Evolutionary conservation across 345 rosid species (phyloP), one percentile per base, ranked within the genome.

Genomic region (Capsella bursapastoris): DNA sequence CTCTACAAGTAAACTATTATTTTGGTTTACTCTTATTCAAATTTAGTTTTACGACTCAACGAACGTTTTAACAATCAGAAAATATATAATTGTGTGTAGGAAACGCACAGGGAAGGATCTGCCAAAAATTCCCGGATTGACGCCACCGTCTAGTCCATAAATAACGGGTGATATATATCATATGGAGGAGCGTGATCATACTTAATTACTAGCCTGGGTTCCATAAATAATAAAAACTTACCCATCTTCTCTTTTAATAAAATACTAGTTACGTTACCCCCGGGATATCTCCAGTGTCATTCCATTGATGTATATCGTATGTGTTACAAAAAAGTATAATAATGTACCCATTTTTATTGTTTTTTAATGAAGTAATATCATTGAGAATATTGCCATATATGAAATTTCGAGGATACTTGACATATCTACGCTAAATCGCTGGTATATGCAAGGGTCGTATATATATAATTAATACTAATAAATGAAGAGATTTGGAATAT

Each of bases 1-100:
- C 78, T 92, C 38, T 86, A 80, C 80, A 75, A 85, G 93, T 87
- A 52, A 9, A n/a, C 25, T 58, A 25, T 18, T 18, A 18, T 18
- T 18, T 18, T 22, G 34, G 13, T 14, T 8, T 55, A 55, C 35
- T 32, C 34, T 8, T n/a, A 32, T 15, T 57, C 3, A 34, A n/a
- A n/a, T 8, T 11, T 8, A 9, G 7, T n/a, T 11, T 18, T 57
- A 29, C 18, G 3, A 31, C 0, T 56, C 40, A 2, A 31, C 61
- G 61, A 57, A 57, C 25, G n/a, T 57, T 32, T 31, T 32, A 57
- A 8, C 32, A 57, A 57, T 15, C 13, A 34, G 28, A 57, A 22
- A 4, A 27, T 57, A 43, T 56, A 25, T 64, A 48, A 47, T 13
- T 57, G 57, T 57, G 22, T 56, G 65, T 60, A 66, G 78, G 59